Conservation (phyloP, 805 yeast species). For the Yarrowia sp. region DNA sequence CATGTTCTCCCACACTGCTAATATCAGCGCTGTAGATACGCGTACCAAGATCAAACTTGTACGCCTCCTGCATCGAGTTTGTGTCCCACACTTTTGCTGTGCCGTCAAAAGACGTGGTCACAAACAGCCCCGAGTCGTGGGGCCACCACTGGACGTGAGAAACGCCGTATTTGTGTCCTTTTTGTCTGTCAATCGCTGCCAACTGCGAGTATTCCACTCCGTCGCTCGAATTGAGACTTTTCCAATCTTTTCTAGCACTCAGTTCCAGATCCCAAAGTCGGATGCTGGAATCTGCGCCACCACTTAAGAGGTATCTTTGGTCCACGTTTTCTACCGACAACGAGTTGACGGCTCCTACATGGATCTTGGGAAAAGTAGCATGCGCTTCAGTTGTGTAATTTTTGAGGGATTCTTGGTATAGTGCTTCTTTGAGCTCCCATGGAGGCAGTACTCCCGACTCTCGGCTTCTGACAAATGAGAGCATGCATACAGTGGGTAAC, state of each 20-base stretch:
- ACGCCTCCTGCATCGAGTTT: slow-evolving; percentile 58
- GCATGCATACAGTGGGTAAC: background rate
- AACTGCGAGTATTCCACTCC: slow-evolving; percentile 24
- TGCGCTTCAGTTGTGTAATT: background rate
- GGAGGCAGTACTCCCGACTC: slow-evolving; percentile 11
- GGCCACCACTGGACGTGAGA: slow-evolving; percentile 87
- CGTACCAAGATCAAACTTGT: slow-evolving; percentile 57
- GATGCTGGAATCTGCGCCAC: slow-evolving; percentile 67
- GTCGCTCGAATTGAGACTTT: slow-evolving; percentile 25
- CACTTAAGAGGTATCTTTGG: slow-evolving; percentile 55
- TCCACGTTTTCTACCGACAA: slow-evolving; percentile 52
- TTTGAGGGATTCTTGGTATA: slow-evolving; percentile 26
- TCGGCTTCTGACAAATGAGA: slow-evolving; percentile 11
- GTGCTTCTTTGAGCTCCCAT: slow-evolving; percentile 6
- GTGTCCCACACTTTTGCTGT: slow-evolving; percentile 82
- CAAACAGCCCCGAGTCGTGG: slow-evolving; percentile 77
- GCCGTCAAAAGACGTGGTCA: slow-evolving; percentile 76
- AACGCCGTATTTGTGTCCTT: slow-evolving; percentile 66
- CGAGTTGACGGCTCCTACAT: slow-evolving; percentile 53
- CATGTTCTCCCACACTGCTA: slow-evolving; percentile 44
- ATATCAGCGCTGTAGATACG: slow-evolving; percentile 68
- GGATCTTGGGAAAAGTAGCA: slow-evolving; percentile 31
- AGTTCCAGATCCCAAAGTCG: slow-evolving; percentile 58
- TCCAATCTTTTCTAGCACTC: slow-evolving; percentile 31
- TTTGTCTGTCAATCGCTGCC: slow-evolving; percentile 29